Conservation (phyloP, 345 rosid genomes). For the Aquilaria malaccensis region DNA sequence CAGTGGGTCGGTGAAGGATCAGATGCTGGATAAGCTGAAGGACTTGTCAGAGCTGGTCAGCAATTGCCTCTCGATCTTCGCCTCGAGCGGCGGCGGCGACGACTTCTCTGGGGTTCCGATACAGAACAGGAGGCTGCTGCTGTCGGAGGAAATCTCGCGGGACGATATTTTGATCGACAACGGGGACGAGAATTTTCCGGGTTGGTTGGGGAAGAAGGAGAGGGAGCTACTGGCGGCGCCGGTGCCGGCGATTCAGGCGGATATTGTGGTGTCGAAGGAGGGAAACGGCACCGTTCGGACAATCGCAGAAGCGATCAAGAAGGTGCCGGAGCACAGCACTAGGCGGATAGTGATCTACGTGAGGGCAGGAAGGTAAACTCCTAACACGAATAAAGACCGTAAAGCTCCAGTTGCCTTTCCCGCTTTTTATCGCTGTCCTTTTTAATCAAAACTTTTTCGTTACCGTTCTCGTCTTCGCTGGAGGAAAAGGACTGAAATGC, state of each 20-base stretch:
- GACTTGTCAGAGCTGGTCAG: constrained; percentile 89
- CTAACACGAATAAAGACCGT: not conserved
- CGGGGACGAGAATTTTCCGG: constrained; percentile 38
- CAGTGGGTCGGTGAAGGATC: constrained; percentile 51
- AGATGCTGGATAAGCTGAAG: constrained; percentile 45
- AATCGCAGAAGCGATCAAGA: constrained; percentile 83
- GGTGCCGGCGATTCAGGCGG: constrained; percentile 58
- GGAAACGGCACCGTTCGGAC: constrained; percentile 88
- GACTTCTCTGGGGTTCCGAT: constrained; percentile 88
- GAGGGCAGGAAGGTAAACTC: constrained; percentile 80
- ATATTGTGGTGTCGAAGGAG: constrained; percentile 69
- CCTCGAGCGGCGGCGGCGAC: constrained; percentile 32
- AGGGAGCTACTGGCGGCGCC: constrained; percentile 51
- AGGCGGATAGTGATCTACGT: constrained; percentile 83
- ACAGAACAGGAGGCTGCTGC: constrained; percentile 62
- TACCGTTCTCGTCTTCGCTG: not conserved
- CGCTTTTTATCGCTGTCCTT: not conserved
- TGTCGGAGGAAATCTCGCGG: constrained; percentile 17
- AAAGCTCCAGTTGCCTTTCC: not conserved
- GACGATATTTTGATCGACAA: not conserved
- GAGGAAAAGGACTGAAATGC: not conserved
- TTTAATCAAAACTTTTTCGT: not conserved
- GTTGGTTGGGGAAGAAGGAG: constrained; percentile 61
- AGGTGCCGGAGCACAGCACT: constrained; percentile 59
- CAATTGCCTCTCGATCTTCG: constrained; percentile 75